Base-by-base conservation (phyloP, 306 rosid genomes). In the Prinsepia uniflora region DNA sequence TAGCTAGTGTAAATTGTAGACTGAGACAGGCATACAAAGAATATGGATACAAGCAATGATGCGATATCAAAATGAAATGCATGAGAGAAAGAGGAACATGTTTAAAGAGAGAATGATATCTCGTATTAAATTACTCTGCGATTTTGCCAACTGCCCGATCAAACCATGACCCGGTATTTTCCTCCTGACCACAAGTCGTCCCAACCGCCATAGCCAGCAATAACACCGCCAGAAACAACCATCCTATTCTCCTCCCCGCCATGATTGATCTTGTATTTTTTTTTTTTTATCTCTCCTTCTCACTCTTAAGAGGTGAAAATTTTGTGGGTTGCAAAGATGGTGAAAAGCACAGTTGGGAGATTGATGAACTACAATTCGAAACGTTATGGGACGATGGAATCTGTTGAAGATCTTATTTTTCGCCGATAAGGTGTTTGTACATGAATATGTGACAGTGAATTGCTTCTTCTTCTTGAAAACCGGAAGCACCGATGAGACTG, bases 61-160 rank as follows among this genome's bases (percentile, higher is more conserved):
- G 36, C 36, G 30, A 24, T 24, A 30, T 30, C 24, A 17, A n/a
- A 52, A 52, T n/a, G 12, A 17, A 61, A 15, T 12, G 66, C 66
- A 61, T 6, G 12, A 8, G 45, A 8, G 20, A 7, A 61, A 39
- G 13, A 43, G 19, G 41, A 59, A 13, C 7, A 40, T 36, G 9
- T 11, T 39, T 15, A 20, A 61, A 20, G 12, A 36, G 0, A 43
- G 18, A 11, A 3, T 0, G 9, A 41, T 9, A 3, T 18, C 10
- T 18, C 10, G 63, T 22, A 43, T 41, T 10, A 11, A n/a, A 67
- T 71, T 88, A 88, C 97, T 73, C 65, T 17, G 84, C 12, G 67
- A 82, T 34, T 17, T 78, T 74, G 39, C 55, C 45, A 4, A 6
- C n/a, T 49, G 64, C 68, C 88, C 86, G 70, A 30, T 68, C 10